Conservation (phyloP, 2,329 filamentous ascomycete genomes). For the Albifimbria verrucaria region DNA sequence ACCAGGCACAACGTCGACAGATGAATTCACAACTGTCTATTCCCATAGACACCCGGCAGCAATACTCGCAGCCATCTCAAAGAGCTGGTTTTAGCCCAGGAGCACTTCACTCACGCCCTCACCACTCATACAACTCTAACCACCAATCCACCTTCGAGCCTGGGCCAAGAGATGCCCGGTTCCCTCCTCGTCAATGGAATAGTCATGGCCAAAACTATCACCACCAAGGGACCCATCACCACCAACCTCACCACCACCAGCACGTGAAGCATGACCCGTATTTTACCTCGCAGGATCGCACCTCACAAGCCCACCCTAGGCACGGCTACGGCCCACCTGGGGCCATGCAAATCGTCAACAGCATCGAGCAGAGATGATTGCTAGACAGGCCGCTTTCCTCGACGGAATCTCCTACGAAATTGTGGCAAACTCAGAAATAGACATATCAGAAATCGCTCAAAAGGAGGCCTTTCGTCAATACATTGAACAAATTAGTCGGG, state of each 20-base stretch:
- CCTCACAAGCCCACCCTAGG: not conserved
- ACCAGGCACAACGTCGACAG: slow-evolving; percentile 61
- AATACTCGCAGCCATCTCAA: slow-evolving; percentile 21
- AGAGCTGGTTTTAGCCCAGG: slow-evolving; percentile 26
- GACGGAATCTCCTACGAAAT: slow-evolving; percentile 42
- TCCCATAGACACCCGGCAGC: slow-evolving; percentile 47
- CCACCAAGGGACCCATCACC: slow-evolving; percentile 12
- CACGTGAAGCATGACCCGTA: slow-evolving; percentile 8
- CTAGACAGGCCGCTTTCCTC: slow-evolving; percentile 45
- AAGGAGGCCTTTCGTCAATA: slow-evolving; percentile 68
- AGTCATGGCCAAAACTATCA: no score
- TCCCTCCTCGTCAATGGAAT: no score
- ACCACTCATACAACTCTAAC: not conserved
- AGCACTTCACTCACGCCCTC: slow-evolving; percentile 20
- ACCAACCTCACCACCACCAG: slow-evolving; percentile 12
- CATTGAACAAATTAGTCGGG: slow-evolving; percentile 63
- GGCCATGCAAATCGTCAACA: slow-evolving; percentile 14
- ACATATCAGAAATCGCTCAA: slow-evolving; percentile 56
- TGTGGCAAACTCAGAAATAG: slow-evolving; percentile 60
- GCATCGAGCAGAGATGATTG: slow-evolving; percentile 39
- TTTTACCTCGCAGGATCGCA: not conserved
- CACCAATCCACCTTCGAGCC: no score
- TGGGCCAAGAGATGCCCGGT: no score
- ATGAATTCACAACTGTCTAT: slow-evolving; percentile 59
- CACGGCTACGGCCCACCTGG: slow-evolving; percentile 11